Percentiles rank a stretch among this genome's conserved stretches.
These are phyloP conservation scores for Erysimum cheiranthoides DNA, from an alignment of 345 rosid genomes.

Conservation along the genomic window DNA sequence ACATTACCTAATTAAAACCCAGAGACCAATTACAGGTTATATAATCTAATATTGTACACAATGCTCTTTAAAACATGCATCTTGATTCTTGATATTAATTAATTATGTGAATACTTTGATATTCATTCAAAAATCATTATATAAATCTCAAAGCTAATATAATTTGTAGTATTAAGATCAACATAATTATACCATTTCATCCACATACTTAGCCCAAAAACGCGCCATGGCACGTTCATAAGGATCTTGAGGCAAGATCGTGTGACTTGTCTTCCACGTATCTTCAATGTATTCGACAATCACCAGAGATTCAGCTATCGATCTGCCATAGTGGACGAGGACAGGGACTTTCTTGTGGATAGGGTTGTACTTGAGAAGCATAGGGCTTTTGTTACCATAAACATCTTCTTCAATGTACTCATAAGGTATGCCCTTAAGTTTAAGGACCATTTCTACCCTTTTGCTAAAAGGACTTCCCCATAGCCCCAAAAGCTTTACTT, in stretches of 20 bases:
- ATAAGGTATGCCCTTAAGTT: conserved; percentile 58
- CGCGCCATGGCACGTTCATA: conserved; percentile 56
- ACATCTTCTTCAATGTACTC: conserved; percentile 59
- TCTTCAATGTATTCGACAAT: conserved; percentile 66
- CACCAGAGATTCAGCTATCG: conserved; percentile 55
- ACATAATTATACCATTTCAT: conserved; percentile 49
- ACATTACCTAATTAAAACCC: conserved; percentile 45
- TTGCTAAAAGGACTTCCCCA: conserved; percentile 57
- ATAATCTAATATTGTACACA: not conserved
- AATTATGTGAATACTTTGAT: not conserved
- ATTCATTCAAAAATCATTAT: conserved; percentile 1
- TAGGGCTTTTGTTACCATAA: conserved; percentile 48
- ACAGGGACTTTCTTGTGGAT: conserved; percentile 63
- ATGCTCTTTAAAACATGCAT: not conserved
- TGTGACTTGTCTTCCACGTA: conserved; percentile 50
- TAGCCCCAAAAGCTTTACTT: conserved; percentile 50
- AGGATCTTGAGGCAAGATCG: conserved; percentile 57
- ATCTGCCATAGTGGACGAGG: conserved; percentile 52
- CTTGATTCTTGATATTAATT: conserved; percentile 19
- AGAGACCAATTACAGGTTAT: not conserved
- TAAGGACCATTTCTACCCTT: conserved; percentile 56
- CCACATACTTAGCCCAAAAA: conserved; percentile 64
- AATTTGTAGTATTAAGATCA: not conserved
- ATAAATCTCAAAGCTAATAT: not conserved
- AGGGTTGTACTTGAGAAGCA: conserved; percentile 56